A percentile compares a stretch with the other conserved stretches of the same genome.
These are phyloP conservation scores for Mucor irregularis DNA, from an alignment of 371 early-diverging fungal species.

Conservation along the genomic window DNA sequence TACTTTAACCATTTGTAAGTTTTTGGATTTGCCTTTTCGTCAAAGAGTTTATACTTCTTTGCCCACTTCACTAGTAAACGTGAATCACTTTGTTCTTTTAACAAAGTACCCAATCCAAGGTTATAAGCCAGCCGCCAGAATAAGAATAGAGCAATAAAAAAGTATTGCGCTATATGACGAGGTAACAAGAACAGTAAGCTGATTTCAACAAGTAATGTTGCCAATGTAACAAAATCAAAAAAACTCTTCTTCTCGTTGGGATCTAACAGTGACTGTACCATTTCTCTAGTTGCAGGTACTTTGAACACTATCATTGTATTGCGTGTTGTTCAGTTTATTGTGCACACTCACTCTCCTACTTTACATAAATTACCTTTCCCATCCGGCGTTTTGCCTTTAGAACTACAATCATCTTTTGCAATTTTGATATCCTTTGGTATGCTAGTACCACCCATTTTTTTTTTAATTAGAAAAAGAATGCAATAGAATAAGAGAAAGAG, in stretches of 20 bases:
- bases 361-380: conserved; percentile 40
- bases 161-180: conserved; percentile 27
- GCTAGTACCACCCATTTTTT: too few relatives aligned
- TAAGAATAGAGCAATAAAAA: conserved; percentile 65
- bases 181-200: conserved; percentile 57
- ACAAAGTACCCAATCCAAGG: conserved; percentile 73
- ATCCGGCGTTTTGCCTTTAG: conserved; percentile 55
- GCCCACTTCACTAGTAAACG: conserved; percentile 63
- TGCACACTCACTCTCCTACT: not conserved
- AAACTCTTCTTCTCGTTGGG: conserved; percentile 61
- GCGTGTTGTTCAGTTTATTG: not conserved
- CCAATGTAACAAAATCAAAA: conserved; percentile 70
- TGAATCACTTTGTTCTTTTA: conserved; percentile 73
- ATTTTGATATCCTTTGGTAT: not conserved
- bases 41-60: conserved; percentile 33
- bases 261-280: conserved; percentile 64
- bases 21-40: conserved; percentile 13
- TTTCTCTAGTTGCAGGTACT: conserved; percentile 68
- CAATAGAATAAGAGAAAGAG: not conserved
- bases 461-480: not conserved
- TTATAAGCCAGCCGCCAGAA: conserved; percentile 85
- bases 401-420: conserved; percentile 4
- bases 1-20: conserved; percentile 56
- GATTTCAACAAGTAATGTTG: conserved; percentile 57
- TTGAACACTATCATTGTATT: conserved; percentile 43